A percentile compares a stretch with the other conserved stretches of the same genome.
These are phyloP conservation scores for Magnaporthiopsis rhizophila DNA, from an alignment of 2,329 filamentous ascomycete species.

Conservation along the genomic window DNA sequence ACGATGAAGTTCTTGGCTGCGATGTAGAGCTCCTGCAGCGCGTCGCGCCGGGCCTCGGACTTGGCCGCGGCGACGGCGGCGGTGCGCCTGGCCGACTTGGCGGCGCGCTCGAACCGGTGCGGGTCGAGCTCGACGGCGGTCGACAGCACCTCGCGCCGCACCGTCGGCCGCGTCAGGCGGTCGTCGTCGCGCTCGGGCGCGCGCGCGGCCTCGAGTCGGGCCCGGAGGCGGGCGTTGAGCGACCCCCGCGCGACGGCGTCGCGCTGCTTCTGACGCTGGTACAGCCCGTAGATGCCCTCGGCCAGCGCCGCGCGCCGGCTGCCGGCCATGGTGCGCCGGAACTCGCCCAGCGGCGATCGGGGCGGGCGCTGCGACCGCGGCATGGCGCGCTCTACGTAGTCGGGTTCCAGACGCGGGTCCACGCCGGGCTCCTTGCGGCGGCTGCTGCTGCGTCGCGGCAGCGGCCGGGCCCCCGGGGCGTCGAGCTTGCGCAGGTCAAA, in stretches of 20 bases:
- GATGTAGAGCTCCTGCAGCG: conserved; percentile 82
- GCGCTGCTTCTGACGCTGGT: conserved; percentile 49
- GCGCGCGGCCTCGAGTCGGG: conserved; percentile 38
- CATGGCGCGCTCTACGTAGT: conserved; percentile 54
- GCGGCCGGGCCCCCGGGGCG: conserved; percentile 24
- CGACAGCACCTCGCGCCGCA: conserved; percentile 44
- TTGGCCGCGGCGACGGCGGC: conserved; percentile 39
- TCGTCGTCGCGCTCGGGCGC: conserved; percentile 70
- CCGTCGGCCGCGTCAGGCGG: conserved; percentile 61
- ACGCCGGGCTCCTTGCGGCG: conserved; percentile 3
- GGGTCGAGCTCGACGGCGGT: conserved; percentile 54
- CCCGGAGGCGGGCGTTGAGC: conserved; percentile 4
- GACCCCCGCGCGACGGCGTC: conserved; percentile 24
- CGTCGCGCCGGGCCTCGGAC: conserved; percentile 54
- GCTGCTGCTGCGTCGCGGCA: neutral
- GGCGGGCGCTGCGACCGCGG: conserved; percentile 39
- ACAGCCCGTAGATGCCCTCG: conserved; percentile 62
- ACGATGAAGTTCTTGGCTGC: conserved; percentile 83
- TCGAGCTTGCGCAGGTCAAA: conserved; percentile 49
- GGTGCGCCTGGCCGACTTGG: conserved; percentile 31
- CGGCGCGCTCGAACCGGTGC: conserved; percentile 46
- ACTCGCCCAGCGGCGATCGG: conserved; percentile 36
- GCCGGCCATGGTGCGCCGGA: conserved; percentile 68
- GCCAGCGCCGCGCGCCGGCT: conserved; percentile 63
- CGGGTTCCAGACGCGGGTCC: conserved; percentile 16